A percentile compares a stretch with the other conserved stretches of the same genome.
These are phyloP conservation scores for Malus hybrid DNA, from an alignment of 331 rosid species.

Conservation along the genomic window DNA sequence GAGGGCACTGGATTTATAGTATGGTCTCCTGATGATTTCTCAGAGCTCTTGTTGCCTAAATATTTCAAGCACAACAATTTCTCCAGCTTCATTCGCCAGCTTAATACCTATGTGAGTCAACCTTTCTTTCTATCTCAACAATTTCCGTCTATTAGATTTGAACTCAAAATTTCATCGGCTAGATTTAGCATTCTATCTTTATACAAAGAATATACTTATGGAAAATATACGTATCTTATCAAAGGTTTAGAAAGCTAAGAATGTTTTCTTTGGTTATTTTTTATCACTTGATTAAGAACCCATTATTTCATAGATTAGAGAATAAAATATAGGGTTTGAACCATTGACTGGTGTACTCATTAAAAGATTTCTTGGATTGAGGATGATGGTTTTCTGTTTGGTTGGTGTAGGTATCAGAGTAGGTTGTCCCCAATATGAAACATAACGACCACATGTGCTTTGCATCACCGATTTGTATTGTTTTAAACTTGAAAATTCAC, in stretches of 20 bases:
- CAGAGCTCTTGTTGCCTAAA: constrained; percentile 63
- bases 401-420: too few species aligned
- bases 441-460: too few species aligned
- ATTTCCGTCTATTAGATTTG: background rate
- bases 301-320: background rate
- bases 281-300: background rate
- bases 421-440: too few species aligned
- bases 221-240: too few species aligned
- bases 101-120: constrained; percentile 71
- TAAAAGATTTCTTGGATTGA: background rate
- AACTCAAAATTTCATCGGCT: too few species aligned
- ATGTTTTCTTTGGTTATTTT: background rate
- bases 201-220: background rate
- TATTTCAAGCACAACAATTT: constrained; percentile 84
- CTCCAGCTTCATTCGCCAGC: constrained; percentile 92
- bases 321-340: background rate
- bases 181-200: too few species aligned
- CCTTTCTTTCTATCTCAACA: background rate
- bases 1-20: constrained; percentile 72
- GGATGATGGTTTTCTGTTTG: background rate
- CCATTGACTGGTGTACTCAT: background rate
- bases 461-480: too few species aligned
- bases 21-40: constrained; percentile 80
- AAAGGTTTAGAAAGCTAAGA: background rate
- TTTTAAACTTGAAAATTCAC: too few species aligned